Evolutionary conservation across 768 basidiomycete genomes (phyloP), one percentile per base, ranked within the genome.

Genomic region (Panaeolus papilionaceus): DNA sequence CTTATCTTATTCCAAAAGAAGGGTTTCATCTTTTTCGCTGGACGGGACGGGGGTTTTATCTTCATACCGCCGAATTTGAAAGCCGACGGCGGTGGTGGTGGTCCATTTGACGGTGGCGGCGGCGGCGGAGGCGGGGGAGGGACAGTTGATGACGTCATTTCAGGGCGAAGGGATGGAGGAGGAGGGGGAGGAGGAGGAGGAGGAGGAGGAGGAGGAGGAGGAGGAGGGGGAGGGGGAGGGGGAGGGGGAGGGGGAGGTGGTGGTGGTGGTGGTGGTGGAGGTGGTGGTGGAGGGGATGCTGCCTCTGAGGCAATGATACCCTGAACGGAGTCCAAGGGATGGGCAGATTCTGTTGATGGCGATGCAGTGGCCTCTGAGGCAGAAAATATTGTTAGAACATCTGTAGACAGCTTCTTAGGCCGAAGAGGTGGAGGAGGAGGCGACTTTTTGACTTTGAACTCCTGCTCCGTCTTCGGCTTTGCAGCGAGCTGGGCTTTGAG

Each of bases 1-100:
- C 83, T 79, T 4, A 96, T 69, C 71, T 97, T 96, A 70, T 89
- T 91, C 95, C 96, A 97, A 76, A 95, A 95, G 81, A 98, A 95
- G 2, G 96, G 93, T 76, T 92, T 91, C 63, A 94, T 75, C 61
- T 86, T 84, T 72, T 88, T 89, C 2, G 76, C 71, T n/a, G 89
- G 88, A 12, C 81, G 82, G 28, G 73, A 70, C 33, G 33, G 33
- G 8, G 75, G 69, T 68, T 80, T 84, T 26, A 72, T 68, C 63
- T 76, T 80, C 8, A 23, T 18, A 44, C 68, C 70, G 40, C 72
- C 75, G 38, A 75, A 74, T 65, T 74, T 77, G 68, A 79, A 80
- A 9, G 79, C 76, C 16, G 79, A 80, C 0, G 83, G 82, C 2
- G 81, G 79, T 23, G 81, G 82, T 0, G 85, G 84, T 9, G 63